phyloP scores from a whole-genome alignment of 306 rosid genomes.

The Bauhinia variegata region DNA sequence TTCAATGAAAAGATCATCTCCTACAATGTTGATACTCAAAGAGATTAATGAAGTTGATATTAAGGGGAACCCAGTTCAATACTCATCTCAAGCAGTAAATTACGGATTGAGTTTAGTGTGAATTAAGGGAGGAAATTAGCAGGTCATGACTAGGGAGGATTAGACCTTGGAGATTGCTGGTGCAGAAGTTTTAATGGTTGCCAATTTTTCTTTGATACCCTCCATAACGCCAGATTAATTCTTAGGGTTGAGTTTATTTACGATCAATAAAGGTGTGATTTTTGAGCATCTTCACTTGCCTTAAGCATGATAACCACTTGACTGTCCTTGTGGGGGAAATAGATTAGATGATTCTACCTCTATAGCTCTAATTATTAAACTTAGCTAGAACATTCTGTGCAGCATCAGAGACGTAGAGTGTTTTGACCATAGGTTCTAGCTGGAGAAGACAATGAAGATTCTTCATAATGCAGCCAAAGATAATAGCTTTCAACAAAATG shows the following conservation, averaged over 20 bases:
- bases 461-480: constrained; percentile 57
- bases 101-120: constrained; percentile 26
- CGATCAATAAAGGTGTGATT: constrained; percentile 70
- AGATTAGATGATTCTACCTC: constrained; percentile 58
- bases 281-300: constrained; percentile 75
- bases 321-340: constrained; percentile 78
- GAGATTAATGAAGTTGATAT: constrained; percentile 13
- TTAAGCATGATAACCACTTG: constrained; percentile 83
- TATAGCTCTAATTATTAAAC: constrained; percentile 81
- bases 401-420: constrained; percentile 93
- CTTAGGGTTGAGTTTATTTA: constrained; percentile 62
- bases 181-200: constrained; percentile 96
- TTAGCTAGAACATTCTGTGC: constrained; percentile 95
- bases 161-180: constrained; percentile 81
- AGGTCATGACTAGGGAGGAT: no score
- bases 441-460: constrained; percentile 85
- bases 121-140: constrained; percentile 11
- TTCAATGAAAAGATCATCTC: constrained; percentile 8
- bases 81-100: constrained; percentile 33
- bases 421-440: constrained; percentile 95
- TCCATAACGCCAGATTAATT: constrained; percentile 51
- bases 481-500: constrained; percentile 38
- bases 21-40: constrained; percentile 22
- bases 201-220: constrained; percentile 72
- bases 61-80: background rate